Evolutionary conservation across 352 stramenopile genomes (phyloP), one percentile per base, ranked within the genome.

Genomic region (Phytophthora brassicae): DNA sequence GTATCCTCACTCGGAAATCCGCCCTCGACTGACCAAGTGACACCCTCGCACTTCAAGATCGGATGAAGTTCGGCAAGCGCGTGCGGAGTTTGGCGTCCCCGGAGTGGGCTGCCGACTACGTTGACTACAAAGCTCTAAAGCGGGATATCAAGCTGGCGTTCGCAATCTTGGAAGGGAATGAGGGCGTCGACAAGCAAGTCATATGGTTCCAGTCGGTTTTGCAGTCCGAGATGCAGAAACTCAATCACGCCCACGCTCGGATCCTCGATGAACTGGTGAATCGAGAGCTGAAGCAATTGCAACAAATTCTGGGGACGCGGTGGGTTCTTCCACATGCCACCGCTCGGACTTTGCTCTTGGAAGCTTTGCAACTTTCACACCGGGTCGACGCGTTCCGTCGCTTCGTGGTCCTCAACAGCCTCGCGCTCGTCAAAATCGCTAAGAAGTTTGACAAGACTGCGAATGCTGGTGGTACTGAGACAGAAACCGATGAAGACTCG

Each of bases 61-160:
- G 12, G 13, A 93, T 93, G 81, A 93, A 93, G 74, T 93, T 93
- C 45, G 84, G 84, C 70, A 93, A 93, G 61, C 84, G 84, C 45
- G 84, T 91, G 67, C 84, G 84, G 20, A 81, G 73, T 33, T 74
- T 93, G 29, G 75, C 74, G 46, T 75, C 74, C 23, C 67, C 73
- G 16, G 70, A 81, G 17, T 93, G 84, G 84, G 72, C 70, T 13
- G 35, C 49, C 54, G 78, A 84, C 68, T 93, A 90, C 67, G 79
- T 93, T 12, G 80, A 93, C 72, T 93, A 93, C 79, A 93, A 93
- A 65, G 67, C 70, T 23, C 72, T 93, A 31, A 93, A 93, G 68
- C 72, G 73, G 24, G 69, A 80, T 24, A 81, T 93, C 61, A 87
- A 84, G 46, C 49, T 60, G 6, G 52, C 78, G 8, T 62, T 70